Evolutionary conservation across 202 grass and related monocot species (phyloP).

Genomic region (Bolboschoenoplectus hybrid): DNA sequence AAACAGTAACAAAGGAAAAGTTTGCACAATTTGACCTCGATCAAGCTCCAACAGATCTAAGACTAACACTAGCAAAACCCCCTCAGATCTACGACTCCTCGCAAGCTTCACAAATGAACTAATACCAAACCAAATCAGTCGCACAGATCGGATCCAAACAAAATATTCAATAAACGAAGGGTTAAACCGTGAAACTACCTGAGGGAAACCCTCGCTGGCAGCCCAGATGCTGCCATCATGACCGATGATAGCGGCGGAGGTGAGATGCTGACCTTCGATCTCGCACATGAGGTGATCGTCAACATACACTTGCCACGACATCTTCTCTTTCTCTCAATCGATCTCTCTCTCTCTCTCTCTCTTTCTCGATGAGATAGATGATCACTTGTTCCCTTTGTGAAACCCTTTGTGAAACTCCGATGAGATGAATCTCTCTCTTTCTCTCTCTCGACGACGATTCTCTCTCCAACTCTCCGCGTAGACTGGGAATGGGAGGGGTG

Average conservation of each 20-base stretch:
- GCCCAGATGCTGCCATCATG: slow-evolving; percentile 61
- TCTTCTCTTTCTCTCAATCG: slow-evolving; percentile 34
- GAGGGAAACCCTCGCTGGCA: slow-evolving; percentile 47
- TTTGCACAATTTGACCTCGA: slow-evolving; percentile 12
- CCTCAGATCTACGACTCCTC: slow-evolving; percentile 15
- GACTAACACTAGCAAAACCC: not conserved
- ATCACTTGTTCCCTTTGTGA: too few relatives aligned
- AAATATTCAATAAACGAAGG: not conserved
- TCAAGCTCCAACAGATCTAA: slow-evolving; percentile 20
- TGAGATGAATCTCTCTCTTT: too few relatives aligned
- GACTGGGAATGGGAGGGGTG: not conserved
- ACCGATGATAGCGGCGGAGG: slow-evolving; percentile 59
- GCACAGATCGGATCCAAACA: slow-evolving; percentile 5
- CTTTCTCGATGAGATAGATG: not conserved
- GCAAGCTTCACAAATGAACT: not conserved
- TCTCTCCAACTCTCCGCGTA: not conserved
- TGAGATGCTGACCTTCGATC: slow-evolving; percentile 56
- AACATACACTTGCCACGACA: slow-evolving; percentile 68
- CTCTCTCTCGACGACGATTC: not conserved
- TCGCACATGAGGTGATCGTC: slow-evolving; percentile 74
- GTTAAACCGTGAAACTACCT: slow-evolving; percentile 35
- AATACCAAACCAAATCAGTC: slow-evolving; percentile 1
- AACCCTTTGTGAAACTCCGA: too few relatives aligned
- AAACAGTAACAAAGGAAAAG: not conserved
- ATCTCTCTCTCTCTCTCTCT: not conserved